A percentile compares a stretch with the other conserved stretches of the same genome.
Evolutionary conservation across 169 alveolate genomes (phyloP).

Genomic region (Haemoproteus tartakovskyi): DNA sequence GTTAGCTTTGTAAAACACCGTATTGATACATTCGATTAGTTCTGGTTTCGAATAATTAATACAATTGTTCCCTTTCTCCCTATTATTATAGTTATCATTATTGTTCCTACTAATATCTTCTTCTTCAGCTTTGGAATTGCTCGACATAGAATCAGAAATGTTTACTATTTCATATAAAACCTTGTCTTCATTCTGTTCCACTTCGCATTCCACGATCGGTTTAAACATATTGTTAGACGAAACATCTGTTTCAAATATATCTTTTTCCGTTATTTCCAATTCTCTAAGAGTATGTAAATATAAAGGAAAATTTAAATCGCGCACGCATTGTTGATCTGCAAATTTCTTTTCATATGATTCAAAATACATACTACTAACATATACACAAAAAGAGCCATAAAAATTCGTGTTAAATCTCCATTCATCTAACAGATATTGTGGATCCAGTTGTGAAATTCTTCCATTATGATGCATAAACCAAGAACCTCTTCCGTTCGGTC

Average conservation of each 20-base stretch:
- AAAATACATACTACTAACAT: slow-evolving; percentile 87
- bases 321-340: slow-evolving; percentile 47
- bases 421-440: slow-evolving; percentile 85
- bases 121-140: not conserved
- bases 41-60: too few relatives aligned
- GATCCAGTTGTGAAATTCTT: slow-evolving; percentile 78
- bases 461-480: slow-evolving; percentile 87
- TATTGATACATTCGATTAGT: too few relatives aligned
- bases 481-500: slow-evolving; percentile 90
- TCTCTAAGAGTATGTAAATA: slow-evolving; percentile 31
- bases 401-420: slow-evolving; percentile 90
- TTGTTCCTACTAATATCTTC: not conserved
- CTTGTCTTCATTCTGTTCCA: too few relatives aligned
- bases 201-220: too few relatives aligned
- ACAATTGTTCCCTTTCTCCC: not conserved
- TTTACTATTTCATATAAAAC: not conserved
- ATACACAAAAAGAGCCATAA: slow-evolving; percentile 87
- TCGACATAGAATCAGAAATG: not conserved
- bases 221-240: slow-evolving; percentile 1
- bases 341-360: slow-evolving; percentile 70
- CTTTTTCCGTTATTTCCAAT: slow-evolving; percentile 25
- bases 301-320: slow-evolving; percentile 43
- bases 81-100: not conserved
- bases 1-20: too few relatives aligned
- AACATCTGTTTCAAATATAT: slow-evolving; percentile 47